Conservation (phyloP, 1,139 yeast species). For the Lodderomyces beijingensis region DNA sequence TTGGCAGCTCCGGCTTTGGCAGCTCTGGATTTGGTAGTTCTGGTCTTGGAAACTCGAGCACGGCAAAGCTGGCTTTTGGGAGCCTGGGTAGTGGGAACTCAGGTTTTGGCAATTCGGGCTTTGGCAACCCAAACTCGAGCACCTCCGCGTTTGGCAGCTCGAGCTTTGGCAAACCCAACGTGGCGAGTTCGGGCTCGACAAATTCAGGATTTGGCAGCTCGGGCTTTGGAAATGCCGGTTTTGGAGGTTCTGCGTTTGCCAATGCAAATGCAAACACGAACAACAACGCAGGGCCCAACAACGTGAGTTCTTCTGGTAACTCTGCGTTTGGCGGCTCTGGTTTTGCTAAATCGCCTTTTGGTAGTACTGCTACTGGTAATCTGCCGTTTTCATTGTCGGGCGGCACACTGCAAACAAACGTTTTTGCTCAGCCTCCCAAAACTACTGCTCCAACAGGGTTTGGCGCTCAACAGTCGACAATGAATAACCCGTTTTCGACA, state of each 20-base stretch:
- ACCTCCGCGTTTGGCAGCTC: slow-evolving; percentile 4
- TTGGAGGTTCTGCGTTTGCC: slow-evolving; percentile 11
- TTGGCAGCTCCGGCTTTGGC: slow-evolving; percentile 3
- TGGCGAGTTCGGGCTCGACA: slow-evolving; percentile 9
- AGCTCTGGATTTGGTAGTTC: slow-evolving; percentile 6
- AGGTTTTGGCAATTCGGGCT: slow-evolving; percentile 12
- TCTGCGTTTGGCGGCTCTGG: slow-evolving; percentile 4
- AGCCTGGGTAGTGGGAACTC: slow-evolving; percentile 6
- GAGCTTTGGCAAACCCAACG: slow-evolving; percentile 3
- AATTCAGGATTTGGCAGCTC: slow-evolving; percentile 13
- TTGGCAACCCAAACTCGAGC: slow-evolving; percentile 9
- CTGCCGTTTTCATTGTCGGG: slow-evolving; percentile 5
- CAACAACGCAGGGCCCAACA: too few relatives aligned
- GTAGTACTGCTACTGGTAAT: slow-evolving; percentile 12
- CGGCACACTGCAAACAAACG: too few relatives aligned
- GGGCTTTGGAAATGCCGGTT: slow-evolving; percentile 8
- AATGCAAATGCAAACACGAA: slow-evolving; percentile 5
- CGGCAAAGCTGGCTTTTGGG: too few relatives aligned
- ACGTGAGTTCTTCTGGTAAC: slow-evolving; percentile 4
- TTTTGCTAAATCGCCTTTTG: slow-evolving; percentile 3
- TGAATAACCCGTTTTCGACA: too few relatives aligned
- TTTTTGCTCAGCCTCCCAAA: too few relatives aligned
- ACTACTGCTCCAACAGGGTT: too few relatives aligned
- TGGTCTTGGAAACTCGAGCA: slow-evolving; percentile 10
- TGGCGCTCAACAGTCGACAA: too few relatives aligned